phyloP scores from a whole-genome alignment of 495 filamentous ascomycete genomes.

The Hypoxylon lienhwacheense region DNA sequence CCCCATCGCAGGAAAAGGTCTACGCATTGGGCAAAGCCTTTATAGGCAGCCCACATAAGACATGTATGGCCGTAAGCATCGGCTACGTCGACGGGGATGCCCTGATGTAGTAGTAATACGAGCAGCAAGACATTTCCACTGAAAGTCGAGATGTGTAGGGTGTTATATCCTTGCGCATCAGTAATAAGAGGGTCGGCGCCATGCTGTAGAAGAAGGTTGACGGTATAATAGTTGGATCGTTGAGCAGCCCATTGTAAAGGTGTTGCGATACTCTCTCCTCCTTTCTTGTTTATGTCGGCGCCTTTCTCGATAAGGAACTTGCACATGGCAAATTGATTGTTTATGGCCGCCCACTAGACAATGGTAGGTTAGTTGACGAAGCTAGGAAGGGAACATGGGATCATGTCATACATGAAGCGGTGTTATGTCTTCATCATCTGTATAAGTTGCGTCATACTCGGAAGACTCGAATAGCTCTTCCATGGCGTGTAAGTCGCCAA shows the following conservation, averaged over 20 bases:
- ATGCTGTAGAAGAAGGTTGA: slow-evolving; percentile 74
- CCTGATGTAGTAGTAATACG: slow-evolving; percentile 82
- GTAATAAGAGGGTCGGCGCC: slow-evolving; percentile 88
- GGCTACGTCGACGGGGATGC: slow-evolving; percentile 86
- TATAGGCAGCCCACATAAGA: slow-evolving; percentile 99
- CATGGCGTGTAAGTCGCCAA: slow-evolving; percentile 84
- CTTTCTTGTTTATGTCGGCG: slow-evolving; percentile 90
- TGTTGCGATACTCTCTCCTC: slow-evolving; percentile 89
- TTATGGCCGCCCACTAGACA: slow-evolving; percentile 94
- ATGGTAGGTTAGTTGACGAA: slow-evolving; percentile 33
- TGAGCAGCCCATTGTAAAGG: slow-evolving; percentile 97
- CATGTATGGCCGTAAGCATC: slow-evolving; percentile 89
- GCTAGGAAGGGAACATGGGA: background rate
- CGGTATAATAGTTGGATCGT: slow-evolving; percentile 82
- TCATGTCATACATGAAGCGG: slow-evolving; percentile 78
- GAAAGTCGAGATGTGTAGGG: slow-evolving; percentile 93
- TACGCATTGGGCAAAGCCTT: slow-evolving; percentile 87
- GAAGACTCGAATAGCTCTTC: slow-evolving; percentile 83
- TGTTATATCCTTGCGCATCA: slow-evolving; percentile 94
- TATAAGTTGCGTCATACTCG: slow-evolving; percentile 76
- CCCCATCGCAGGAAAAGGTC: slow-evolving; percentile 95
- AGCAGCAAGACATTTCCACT: slow-evolving; percentile 95
- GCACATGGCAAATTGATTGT: slow-evolving; percentile 95
- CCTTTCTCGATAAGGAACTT: slow-evolving; percentile 89
- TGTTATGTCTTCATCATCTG: slow-evolving; percentile 89